These are phyloP conservation scores for Cystoisospora suis DNA, from an alignment of 169 alveolate genomes.

Conservation along the genomic window DNA sequence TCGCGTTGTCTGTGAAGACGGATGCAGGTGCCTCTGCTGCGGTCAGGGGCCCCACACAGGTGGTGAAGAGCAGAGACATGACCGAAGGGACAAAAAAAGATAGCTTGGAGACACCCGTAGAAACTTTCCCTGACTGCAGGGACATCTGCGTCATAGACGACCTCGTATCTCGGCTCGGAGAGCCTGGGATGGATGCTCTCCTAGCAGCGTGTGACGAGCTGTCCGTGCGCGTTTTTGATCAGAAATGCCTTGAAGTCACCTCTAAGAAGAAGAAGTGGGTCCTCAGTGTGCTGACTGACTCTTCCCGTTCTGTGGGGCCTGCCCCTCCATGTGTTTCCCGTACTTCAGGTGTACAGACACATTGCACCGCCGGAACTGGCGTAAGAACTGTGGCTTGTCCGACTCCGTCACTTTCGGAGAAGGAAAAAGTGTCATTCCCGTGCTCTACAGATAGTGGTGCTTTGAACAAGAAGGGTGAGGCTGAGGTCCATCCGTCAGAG, in stretches of 20 bases:
- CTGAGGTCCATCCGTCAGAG: too few relatives aligned
- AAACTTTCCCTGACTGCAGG: background rate
- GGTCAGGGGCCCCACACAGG: too few relatives aligned
- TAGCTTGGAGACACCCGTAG: background rate
- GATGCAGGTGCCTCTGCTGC: too few relatives aligned
- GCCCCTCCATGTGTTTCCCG: background rate
- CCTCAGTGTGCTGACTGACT: background rate
- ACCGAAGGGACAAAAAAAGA: background rate
- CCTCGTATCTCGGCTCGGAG: background rate
- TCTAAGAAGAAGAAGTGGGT: conserved; percentile 20
- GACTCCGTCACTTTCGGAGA: too few relatives aligned
- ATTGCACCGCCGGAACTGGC: too few relatives aligned
- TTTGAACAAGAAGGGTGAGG: too few relatives aligned
- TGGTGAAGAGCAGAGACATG: background rate
- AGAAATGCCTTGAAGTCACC: background rate
- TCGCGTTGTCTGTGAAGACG: too few relatives aligned
- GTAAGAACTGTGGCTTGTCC: too few relatives aligned
- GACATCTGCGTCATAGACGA: background rate
- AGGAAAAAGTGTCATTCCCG: too few relatives aligned
- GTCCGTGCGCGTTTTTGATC: conserved; percentile 20
- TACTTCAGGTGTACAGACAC: too few relatives aligned
- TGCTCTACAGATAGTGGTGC: too few relatives aligned
- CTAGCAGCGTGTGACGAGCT: background rate
- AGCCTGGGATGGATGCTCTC: background rate
- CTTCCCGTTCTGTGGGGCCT: background rate